Conservation (phyloP, 345 rosid species). For the Pugionium dolabratum region DNA sequence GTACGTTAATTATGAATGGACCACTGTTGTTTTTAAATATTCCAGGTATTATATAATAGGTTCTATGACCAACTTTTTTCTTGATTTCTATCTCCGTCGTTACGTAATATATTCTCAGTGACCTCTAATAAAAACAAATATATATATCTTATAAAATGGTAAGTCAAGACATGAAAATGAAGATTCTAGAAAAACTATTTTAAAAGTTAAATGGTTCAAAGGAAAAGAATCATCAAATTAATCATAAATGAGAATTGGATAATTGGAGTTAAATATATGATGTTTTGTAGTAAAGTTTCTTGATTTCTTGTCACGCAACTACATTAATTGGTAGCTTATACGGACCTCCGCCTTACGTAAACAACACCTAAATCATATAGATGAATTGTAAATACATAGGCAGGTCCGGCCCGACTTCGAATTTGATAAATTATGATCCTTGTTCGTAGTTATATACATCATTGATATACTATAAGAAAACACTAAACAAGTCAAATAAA, state of each 20-base stretch:
- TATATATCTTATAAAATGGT: background rate
- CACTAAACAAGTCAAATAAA: too few relatives aligned
- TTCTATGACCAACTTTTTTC: conserved; percentile 7
- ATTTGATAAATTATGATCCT: too few relatives aligned
- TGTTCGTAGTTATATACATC: too few relatives aligned
- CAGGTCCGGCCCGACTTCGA: too few relatives aligned
- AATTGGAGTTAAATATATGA: background rate
- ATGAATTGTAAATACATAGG: too few relatives aligned
- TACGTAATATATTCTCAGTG: conserved; percentile 27
- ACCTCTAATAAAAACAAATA: conserved; percentile 11
- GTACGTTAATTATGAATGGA: background rate
- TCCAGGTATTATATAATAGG: background rate
- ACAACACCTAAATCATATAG: too few relatives aligned
- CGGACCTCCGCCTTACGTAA: too few relatives aligned
- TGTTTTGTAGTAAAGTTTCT: too few relatives aligned
- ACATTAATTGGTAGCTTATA: too few relatives aligned
- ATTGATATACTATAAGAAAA: too few relatives aligned
- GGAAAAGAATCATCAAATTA: conserved; percentile 8
- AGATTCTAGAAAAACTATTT: background rate
- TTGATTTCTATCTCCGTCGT: conserved; percentile 16
- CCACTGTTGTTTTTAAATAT: conserved; percentile 11
- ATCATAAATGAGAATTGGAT: background rate
- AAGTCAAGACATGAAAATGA: background rate
- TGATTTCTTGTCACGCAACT: too few relatives aligned
- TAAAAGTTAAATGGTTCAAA: background rate